Percentiles rank a stretch among this genome's conserved stretches.
phyloP scores from a whole-genome alignment of 1,284 basidiomycete genomes.

The Microbotryomycetes sp. region DNA sequence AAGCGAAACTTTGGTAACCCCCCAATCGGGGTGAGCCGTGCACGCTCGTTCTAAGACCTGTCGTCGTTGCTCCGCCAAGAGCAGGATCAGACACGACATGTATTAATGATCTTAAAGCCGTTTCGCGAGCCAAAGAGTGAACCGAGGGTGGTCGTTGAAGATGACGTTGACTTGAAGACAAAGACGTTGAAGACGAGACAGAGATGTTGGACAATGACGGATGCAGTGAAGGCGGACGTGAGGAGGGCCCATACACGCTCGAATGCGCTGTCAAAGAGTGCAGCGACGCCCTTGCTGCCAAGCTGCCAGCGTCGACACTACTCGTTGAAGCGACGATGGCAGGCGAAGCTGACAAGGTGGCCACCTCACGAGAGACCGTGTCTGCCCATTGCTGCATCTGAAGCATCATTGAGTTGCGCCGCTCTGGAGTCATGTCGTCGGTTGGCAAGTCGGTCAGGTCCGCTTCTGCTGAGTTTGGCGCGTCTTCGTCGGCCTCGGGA shows the following conservation, averaged over 20 bases:
- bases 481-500: neutral
- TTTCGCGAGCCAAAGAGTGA: neutral
- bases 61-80: neutral
- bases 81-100: neutral
- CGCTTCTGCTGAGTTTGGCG: neutral
- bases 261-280: neutral
- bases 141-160: neutral
- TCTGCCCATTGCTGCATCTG: neutral
- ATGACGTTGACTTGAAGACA: no score
- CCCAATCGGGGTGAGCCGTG: neutral
- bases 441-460: no score
- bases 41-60: neutral
- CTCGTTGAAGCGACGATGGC: neutral
- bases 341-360: neutral
- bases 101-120: neutral
- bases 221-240: neutral
- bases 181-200: neutral
- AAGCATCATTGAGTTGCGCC: neutral
- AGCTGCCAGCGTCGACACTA: no score
- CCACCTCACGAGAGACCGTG: neutral
- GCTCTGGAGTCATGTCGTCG: neutral
- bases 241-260: neutral
- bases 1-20: neutral
- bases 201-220: neutral
- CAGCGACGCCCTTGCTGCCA: neutral